These are phyloP conservation scores for Bryoglossum gracile DNA, from an alignment of 495 filamentous ascomycete species.

Conservation along the genomic window DNA sequence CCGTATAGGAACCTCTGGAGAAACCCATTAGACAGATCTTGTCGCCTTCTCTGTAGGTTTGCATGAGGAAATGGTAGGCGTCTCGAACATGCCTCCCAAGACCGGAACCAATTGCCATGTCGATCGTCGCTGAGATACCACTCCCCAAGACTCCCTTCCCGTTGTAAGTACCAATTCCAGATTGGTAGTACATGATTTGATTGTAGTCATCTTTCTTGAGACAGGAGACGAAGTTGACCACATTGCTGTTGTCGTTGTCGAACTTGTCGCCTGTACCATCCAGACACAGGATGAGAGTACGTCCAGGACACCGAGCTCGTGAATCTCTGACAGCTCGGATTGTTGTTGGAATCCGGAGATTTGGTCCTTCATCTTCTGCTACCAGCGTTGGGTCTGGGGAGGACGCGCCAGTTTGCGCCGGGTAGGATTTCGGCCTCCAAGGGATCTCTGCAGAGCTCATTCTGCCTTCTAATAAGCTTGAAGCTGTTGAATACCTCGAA, in stretches of 20 bases:
- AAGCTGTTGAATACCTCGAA: too few species aligned
- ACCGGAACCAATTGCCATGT: conserved; percentile 34
- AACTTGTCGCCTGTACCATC: conserved; percentile 37
- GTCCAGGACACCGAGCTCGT: conserved; percentile 18
- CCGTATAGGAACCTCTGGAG: conserved; percentile 35
- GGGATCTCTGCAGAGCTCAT: too few species aligned
- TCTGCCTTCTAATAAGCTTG: too few species aligned
- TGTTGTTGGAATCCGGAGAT: conserved; percentile 18
- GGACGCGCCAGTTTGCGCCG: not conserved
- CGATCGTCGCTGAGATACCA: conserved; percentile 28
- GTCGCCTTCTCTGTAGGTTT: conserved; percentile 33
- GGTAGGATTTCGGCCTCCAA: conserved; percentile 8
- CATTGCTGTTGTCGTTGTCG: conserved; percentile 36
- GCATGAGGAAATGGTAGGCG: conserved; percentile 34
- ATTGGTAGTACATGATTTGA: conserved; percentile 36
- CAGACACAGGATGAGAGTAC: conserved; percentile 32
- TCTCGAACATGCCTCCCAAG: conserved; percentile 33
- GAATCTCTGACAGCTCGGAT: conserved; percentile 28
- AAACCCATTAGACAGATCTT: conserved; percentile 35
- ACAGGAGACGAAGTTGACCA: conserved; percentile 33
- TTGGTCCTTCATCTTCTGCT: not conserved
- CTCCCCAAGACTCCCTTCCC: conserved; percentile 26
- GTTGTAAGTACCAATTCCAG: conserved; percentile 36
- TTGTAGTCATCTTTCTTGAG: conserved; percentile 32
- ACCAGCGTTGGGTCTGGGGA: not conserved